Base-by-base conservation (phyloP, 495 filamentous ascomycete genomes). In the Saxophila tyrrhenica region DNA sequence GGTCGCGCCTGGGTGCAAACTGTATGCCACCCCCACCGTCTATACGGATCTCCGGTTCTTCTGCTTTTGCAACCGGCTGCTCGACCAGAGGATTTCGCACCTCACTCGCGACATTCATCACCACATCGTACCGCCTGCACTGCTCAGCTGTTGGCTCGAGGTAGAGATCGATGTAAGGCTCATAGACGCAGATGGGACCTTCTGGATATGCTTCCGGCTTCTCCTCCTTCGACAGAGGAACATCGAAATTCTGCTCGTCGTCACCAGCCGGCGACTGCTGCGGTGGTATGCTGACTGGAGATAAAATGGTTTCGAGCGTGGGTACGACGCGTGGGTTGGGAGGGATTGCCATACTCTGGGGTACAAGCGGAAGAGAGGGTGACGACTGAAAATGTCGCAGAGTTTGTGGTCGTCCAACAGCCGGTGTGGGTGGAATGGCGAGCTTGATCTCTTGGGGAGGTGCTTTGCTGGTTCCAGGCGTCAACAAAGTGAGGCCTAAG, bases 51-150 rank as follows among this genome's bases (percentile, higher is more conserved):
- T 61, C 61, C 1, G 59, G 51, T 38, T 59, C 58, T 13, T 35
- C 50, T 3, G 48, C 20, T 2, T 51, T 51, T 25, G 58, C 38
- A 15, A 49, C 46, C 9, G 20, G 39, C 10, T 48, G 17, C 7
- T 58, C 25, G 15, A 63, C 60, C 66, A 97, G 94, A 1, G 92
- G 92, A 63, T 96, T 98, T 43, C 73, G 72, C 2, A 98, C 92
- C 70, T 98, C 92, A 60, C 88, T 86, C 1, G 92, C 92, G 21
- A 98, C 92, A 62, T 98, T 98, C 50, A 98, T 79, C 32, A 98
- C 81, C 2, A 96, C 84, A 64, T 97, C 92, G 62, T 94, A 98
- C 46, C 83, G 72, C 11, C 82, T 72, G 1, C 91, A 91, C 64
- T 95, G 87, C 48, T 91, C 83, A 0, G 80, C 80, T 3, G 84